Percentiles rank a stretch among this genome's conserved stretches.
Evolutionary conservation across 2,329 filamentous ascomycete species (phyloP).

Genomic region (Colletotrichum shisoi): DNA sequence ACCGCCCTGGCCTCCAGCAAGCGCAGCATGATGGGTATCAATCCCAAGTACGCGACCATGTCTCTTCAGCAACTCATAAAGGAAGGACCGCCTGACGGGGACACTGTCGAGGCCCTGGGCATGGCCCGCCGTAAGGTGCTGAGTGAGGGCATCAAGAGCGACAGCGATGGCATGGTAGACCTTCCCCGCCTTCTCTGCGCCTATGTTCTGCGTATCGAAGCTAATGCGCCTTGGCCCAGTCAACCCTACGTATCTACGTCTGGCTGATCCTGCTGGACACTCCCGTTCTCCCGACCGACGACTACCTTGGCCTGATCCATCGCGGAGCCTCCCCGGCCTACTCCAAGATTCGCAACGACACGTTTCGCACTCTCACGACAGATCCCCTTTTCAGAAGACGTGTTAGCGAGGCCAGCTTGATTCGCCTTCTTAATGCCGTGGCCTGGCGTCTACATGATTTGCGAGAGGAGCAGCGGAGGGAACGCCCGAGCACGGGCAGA

Average conservation of each 20-base stretch:
- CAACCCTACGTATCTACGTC: slow-evolving; percentile 89
- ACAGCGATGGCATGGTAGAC: slow-evolving; percentile 79
- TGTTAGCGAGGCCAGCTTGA: slow-evolving; percentile 93
- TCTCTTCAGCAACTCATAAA: slow-evolving; percentile 78
- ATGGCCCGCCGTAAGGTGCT: slow-evolving; percentile 77
- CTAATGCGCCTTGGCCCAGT: slow-evolving; percentile 61
- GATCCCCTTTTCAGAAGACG: slow-evolving; percentile 96
- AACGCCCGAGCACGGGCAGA: slow-evolving; percentile 51
- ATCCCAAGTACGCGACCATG: slow-evolving; percentile 59
- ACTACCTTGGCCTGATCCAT: slow-evolving; percentile 89
- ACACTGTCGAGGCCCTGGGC: slow-evolving; percentile 68
- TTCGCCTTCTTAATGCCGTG: slow-evolving; percentile 90
- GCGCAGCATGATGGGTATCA: slow-evolving; percentile 47
- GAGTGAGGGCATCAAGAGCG: slow-evolving; percentile 77
- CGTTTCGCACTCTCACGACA: slow-evolving; percentile 93
- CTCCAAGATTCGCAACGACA: slow-evolving; percentile 97
- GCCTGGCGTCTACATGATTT: slow-evolving; percentile 93
- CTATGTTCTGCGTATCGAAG: not conserved
- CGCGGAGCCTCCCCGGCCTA: slow-evolving; percentile 94
- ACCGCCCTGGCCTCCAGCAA: slow-evolving; percentile 49
- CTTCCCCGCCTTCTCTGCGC: not conserved
- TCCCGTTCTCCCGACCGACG: slow-evolving; percentile 81
- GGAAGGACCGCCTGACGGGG: slow-evolving; percentile 78
- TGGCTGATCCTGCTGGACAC: slow-evolving; percentile 95
- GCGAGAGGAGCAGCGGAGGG: slow-evolving; percentile 59